These are phyloP conservation scores for Penicillium angulare DNA, from an alignment of 495 filamentous ascomycete species.

Conservation along the genomic window DNA sequence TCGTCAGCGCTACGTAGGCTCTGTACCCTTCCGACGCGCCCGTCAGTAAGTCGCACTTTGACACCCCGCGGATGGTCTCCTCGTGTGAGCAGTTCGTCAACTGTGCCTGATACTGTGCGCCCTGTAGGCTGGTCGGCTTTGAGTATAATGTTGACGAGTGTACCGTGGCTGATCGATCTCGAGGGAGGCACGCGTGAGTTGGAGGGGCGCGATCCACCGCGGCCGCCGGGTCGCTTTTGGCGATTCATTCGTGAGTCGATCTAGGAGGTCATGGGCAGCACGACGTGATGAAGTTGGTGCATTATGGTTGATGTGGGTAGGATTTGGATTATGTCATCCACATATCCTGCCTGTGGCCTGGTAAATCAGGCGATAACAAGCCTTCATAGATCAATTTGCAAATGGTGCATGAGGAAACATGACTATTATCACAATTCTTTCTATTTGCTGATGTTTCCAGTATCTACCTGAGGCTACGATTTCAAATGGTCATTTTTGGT, in stretches of 20 bases:
- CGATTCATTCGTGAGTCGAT: conserved; percentile 8
- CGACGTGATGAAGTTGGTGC: too few relatives aligned
- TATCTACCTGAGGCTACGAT: too few relatives aligned
- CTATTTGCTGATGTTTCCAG: too few relatives aligned
- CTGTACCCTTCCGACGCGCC: conserved; percentile 68
- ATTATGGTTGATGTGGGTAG: too few relatives aligned
- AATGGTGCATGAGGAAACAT: too few relatives aligned
- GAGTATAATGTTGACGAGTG: conserved; percentile 64
- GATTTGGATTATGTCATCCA: too few relatives aligned
- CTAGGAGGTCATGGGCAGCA: too few relatives aligned
- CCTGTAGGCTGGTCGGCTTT: conserved; percentile 72
- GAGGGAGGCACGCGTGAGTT: conserved; percentile 15
- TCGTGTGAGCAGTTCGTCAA: conserved; percentile 61
- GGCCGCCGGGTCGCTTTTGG: conserved; percentile 3
- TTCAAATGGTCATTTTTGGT: too few relatives aligned
- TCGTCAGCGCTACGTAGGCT: not conserved
- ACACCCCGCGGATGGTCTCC: conserved; percentile 74
- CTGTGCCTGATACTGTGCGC: conserved; percentile 58
- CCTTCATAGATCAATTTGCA: too few relatives aligned
- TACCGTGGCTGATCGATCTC: conserved; percentile 38
- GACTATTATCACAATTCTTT: too few relatives aligned
- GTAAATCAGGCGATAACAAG: too few relatives aligned
- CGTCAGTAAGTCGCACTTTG: conserved; percentile 68
- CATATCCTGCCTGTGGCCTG: too few relatives aligned
- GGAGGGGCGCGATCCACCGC: conserved; percentile 4